Base-by-base conservation (phyloP, 2,329 filamentous ascomycete genomes). In the Sclerotinia borealis region DNA sequence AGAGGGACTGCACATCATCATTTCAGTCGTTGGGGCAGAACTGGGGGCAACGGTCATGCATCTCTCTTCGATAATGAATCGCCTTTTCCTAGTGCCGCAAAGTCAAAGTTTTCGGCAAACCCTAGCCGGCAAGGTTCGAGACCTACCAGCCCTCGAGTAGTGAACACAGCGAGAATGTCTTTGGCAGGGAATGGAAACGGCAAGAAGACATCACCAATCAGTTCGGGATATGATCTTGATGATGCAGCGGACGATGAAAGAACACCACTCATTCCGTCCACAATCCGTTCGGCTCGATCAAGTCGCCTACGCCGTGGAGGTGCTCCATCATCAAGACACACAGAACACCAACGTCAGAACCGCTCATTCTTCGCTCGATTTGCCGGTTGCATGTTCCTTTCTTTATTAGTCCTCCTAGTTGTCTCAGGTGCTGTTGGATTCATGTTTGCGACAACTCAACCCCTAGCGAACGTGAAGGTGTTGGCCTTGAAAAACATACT, bases 361-460 rank as follows among this genome's bases (percentile, higher is more conserved):
- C 84, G 85, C 29, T 81, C 90, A 70, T 83, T 90, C 78, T 74
- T 89, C 75, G 79, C 85, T 68, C 86, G 90, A 39, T 91, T 92
- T 71, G 91, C 92, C n/a, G 91, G 92, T 62, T 98, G 92, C 73
- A 80, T 96, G 13, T 84, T 96, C 15, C 83, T 96, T n/a, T 86
- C 88, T 2, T 82, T 96, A 66, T 86, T 97, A 78, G 78, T 97
- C 27, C 77, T 95, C 43, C 79, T 96, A 19, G 85, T 97, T 48
- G 84, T 96, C 54, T 88, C 92, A n/a, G 91, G 91, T 48, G 89
- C 91, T 11, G 88, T 95, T 43, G 91, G 89, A 27, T 95, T 98
- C 75, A 87, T 97, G 76, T 89, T 97, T 76, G 91, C 92, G 51
- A 93, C 93, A 25, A 96, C 93, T 36, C 92, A 96, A 72, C 91